Percentiles rank a stretch among this genome's conserved stretches.
Conservation (phyloP, 2,329 filamentous ascomycete species). For the Sclerotinia sclerotiorum region DNA sequence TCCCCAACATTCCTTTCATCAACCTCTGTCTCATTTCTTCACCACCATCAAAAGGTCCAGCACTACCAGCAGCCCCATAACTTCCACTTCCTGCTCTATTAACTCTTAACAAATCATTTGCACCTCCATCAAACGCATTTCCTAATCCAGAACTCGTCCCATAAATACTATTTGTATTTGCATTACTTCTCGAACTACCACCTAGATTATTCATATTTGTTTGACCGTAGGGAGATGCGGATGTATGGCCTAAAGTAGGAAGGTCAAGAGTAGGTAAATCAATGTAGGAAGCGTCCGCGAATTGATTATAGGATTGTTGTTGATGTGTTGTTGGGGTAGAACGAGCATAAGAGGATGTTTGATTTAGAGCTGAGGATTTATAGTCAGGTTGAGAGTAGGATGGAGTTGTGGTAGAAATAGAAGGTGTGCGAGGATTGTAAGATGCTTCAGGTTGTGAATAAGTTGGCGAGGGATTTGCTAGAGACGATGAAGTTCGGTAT, state of each 20-base stretch:
- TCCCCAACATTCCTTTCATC: conserved; percentile 20
- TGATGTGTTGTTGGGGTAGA: conserved; percentile 37
- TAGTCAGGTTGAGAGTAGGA: conserved; percentile 34
- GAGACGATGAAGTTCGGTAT: conserved; percentile 32
- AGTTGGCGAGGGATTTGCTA: conserved; percentile 37
- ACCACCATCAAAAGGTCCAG: background rate
- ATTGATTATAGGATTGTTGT: conserved; percentile 35
- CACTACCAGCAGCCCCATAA: conserved; percentile 21
- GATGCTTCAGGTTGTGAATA: conserved; percentile 35
- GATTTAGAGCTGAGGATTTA: conserved; percentile 28
- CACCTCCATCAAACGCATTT: conserved; percentile 25
- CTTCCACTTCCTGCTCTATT: conserved; percentile 30
- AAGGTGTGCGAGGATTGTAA: conserved; percentile 33
- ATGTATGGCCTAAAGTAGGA: conserved; percentile 34
- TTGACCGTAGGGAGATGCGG: conserved; percentile 22
- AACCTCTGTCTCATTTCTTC: conserved; percentile 19
- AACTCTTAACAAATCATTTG: conserved; percentile 30
- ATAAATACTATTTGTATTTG: conserved; percentile 24
- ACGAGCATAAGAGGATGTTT: conserved; percentile 32
- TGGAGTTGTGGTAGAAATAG: conserved; percentile 34
- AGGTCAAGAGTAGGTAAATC: conserved; percentile 38
- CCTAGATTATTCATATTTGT: conserved; percentile 22
- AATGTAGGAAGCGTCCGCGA: conserved; percentile 37
- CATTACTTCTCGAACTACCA: conserved; percentile 23
- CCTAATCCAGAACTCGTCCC: conserved; percentile 29